Conservation (phyloP, 2,329 filamentous ascomycete species). For the Geosmithia putterillii region DNA sequence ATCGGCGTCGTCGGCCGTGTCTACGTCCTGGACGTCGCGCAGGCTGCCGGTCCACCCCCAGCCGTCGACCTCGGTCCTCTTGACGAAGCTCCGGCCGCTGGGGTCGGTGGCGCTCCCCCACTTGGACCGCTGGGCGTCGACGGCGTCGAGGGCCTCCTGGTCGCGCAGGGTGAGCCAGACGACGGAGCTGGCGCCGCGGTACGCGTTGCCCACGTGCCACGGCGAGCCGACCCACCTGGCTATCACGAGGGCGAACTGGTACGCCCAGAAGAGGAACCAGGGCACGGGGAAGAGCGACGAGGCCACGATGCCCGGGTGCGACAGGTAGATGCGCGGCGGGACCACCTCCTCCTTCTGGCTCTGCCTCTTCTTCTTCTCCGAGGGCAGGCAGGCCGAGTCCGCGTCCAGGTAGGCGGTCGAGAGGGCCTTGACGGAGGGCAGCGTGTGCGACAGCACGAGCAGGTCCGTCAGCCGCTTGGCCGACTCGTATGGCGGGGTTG, state of each 20-base stretch:
- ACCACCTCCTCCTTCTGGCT: too few relatives aligned
- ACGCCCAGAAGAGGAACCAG: slow-evolving; percentile 55
- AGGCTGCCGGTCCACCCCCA: slow-evolving; percentile 60
- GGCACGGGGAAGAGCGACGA: slow-evolving; percentile 71
- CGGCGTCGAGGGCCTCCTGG: slow-evolving; percentile 46
- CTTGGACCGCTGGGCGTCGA: slow-evolving; percentile 49
- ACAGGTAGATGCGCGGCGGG: slow-evolving; percentile 59
- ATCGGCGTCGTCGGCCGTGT: slow-evolving; percentile 18
- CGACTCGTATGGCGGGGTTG: slow-evolving; percentile 62
- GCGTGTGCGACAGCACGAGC: slow-evolving; percentile 58
- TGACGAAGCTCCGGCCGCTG: slow-evolving; percentile 46
- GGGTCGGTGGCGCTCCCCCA: slow-evolving; percentile 70
- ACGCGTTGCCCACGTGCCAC: slow-evolving; percentile 73
- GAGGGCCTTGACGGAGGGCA: slow-evolving; percentile 49
- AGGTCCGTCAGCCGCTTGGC: slow-evolving; percentile 82
- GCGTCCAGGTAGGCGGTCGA: slow-evolving; percentile 46
- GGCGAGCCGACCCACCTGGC: slow-evolving; percentile 70
- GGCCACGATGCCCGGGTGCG: slow-evolving; percentile 77
- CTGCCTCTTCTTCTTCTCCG: slow-evolving; percentile 3
- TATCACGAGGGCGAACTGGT: slow-evolving; percentile 56
- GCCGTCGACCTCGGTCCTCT: slow-evolving; percentile 71
- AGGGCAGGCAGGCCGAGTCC: slow-evolving; percentile 8
- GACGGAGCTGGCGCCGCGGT: slow-evolving; percentile 63
- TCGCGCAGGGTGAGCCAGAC: slow-evolving; percentile 67
- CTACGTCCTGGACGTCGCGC: slow-evolving; percentile 22